These are phyloP conservation scores for Magnolia kwangsiensis DNA, from an alignment of 164 flowering plant genomes.

Conservation along the genomic window DNA sequence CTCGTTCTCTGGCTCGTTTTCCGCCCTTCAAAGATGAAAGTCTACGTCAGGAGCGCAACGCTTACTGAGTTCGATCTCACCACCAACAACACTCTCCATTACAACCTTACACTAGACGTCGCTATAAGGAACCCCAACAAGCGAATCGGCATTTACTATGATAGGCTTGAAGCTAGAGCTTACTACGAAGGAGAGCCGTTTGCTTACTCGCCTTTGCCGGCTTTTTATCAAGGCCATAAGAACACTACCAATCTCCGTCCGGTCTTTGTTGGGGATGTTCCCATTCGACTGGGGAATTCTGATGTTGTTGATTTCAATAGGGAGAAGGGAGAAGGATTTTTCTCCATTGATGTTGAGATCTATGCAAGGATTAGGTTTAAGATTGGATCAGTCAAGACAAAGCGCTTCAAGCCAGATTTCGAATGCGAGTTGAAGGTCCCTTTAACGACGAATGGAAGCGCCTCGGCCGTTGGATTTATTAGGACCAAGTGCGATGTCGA, in stretches of 20 bases:
- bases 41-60: conserved; percentile 33
- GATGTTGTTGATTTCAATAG: conserved; percentile 5
- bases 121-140: conserved; percentile 36
- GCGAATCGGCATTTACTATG: conserved; percentile 34
- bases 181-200: conserved; percentile 22
- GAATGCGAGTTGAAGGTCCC: conserved; percentile 34
- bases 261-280: conserved; percentile 15
- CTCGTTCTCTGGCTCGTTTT: conserved; percentile 38
- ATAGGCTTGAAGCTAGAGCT: conserved; percentile 29
- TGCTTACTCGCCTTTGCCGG: conserved; percentile 6
- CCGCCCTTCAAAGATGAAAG: conserved; percentile 27
- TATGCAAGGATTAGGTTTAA: conserved; percentile 24
- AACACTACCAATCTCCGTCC: conserved; percentile 24
- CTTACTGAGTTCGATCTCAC: conserved; percentile 25
- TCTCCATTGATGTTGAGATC: conserved; percentile 22
- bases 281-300: not conserved
- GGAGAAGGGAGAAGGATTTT: conserved; percentile 24
- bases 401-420: conserved; percentile 19
- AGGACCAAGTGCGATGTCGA: conserved; percentile 37
- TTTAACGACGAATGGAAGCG: conserved; percentile 7
- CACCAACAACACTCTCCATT: conserved; percentile 19
- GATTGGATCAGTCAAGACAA: conserved; percentile 26
- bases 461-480: conserved; percentile 10
- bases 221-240: conserved; percentile 40
- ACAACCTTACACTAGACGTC: conserved; percentile 32